phyloP scores from a whole-genome alignment of 441 rosid genomes.

The Eutrema salsugineum region DNA sequence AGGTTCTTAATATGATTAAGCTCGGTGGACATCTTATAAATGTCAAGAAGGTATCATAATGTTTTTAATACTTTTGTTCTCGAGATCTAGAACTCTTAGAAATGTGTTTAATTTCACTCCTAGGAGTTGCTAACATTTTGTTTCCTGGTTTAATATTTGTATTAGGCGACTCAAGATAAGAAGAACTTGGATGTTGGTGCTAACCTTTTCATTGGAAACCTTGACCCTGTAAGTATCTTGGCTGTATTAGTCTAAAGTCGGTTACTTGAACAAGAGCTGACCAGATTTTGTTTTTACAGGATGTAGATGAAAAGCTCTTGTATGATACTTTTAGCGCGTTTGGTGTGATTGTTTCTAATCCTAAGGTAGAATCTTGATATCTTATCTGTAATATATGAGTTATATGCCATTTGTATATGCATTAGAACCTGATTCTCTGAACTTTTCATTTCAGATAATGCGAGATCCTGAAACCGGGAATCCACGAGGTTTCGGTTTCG shows the following conservation, averaged over 20 bases:
- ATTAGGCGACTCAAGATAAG: constrained; percentile 92
- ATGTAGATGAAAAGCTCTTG: constrained; percentile 90
- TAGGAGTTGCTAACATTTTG: not conserved
- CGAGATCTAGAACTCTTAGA: not conserved
- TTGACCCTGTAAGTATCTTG: constrained; percentile 72
- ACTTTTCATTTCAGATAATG: constrained; percentile 65
- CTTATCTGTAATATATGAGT: not conserved
- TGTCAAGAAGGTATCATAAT: constrained; percentile 70
- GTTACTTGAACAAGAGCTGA: no score
- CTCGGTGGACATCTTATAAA: constrained; percentile 90
- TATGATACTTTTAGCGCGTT: constrained; percentile 97
- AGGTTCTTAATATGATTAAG: constrained; percentile 96
- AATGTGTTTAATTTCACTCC: not conserved
- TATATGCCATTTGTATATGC: not conserved
- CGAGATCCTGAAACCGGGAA: constrained; percentile 95
- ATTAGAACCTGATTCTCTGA: constrained; percentile 12
- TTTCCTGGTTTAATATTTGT: constrained; percentile 13
- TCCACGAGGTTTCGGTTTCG: constrained; percentile 95
- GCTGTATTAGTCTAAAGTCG: no score
- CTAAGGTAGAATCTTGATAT: constrained; percentile 52
- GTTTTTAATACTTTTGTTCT: not conserved
- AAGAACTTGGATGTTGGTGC: constrained; percentile 98
- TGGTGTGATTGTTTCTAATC: constrained; percentile 90
- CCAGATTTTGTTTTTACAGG: constrained; percentile 42
- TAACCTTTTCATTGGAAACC: constrained; percentile 92